Base-by-base conservation (phyloP, 345 rosid genomes). In the Hevea brasiliensis region DNA sequence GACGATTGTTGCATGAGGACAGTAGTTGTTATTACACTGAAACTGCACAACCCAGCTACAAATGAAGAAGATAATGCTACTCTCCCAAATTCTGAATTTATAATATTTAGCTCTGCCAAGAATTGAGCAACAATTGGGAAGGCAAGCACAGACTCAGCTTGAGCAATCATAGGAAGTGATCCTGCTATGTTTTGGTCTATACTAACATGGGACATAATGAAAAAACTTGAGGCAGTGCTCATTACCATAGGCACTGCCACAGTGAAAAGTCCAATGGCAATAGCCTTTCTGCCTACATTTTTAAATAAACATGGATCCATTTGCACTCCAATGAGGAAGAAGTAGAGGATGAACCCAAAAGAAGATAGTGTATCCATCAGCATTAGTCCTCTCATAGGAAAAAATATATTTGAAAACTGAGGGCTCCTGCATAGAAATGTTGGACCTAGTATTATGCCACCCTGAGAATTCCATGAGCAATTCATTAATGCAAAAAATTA, bases 271-370 rank as follows among this genome's bases (percentile, higher is more conserved):
- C 84, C 81, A 8, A 70, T 37, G 6, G 48, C 41, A 55, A 65
- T 32, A 37, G 40, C 17, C 53, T 45, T 66, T 60, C 44, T 75
- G 50, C 70, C 32, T 8, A 81, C 57, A 17, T 47, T 69, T 63
- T 68, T 59, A 3, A 81, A 45, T 44, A 78, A n/a, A 42, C 42
- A 15, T 40, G 71, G 10, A 72, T 78, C 82, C 11, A 67, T 68
- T 45, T 70, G 75, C 11, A 69, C 32, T 58, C 76, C 80, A 35
- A 60, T 9, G 24, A 73, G 78, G 66, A 82, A 78, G 73, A 72
- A 68, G 73, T 65, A 75, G 35, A 72, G 63, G 51, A 72, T 68
- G 57, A 48, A 57, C 8, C 69, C 73, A 9, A 72, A 54, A 0
- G 70, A 27, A 65, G 82, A 18, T 4, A 72, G 3, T 4, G 68